A percentile compares a stretch with the other conserved stretches of the same genome.
Conservation (phyloP, 768 basidiomycete genomes). For the Boletus tomentosulus region DNA sequence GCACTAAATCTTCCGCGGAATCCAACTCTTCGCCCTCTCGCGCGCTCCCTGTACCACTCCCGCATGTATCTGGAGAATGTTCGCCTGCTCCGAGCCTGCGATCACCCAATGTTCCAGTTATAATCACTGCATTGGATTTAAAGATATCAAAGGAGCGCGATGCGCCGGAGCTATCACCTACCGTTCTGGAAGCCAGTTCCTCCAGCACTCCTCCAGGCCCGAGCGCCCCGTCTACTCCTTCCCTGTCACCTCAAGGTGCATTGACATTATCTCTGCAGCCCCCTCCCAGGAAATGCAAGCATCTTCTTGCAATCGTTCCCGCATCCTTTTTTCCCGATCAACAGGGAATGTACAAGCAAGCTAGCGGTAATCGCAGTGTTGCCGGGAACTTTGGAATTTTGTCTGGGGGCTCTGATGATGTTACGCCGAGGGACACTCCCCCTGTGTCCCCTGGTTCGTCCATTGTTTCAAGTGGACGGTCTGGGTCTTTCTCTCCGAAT, state of each 20-base stretch:
- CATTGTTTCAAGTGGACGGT: conserved; percentile 1
- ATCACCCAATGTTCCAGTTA: conserved; percentile 18
- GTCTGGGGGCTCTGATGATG: conserved; percentile 6
- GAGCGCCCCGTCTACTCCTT: conserved; percentile 11
- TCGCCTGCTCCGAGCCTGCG: conserved; percentile 27
- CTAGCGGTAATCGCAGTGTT: conserved; percentile 25
- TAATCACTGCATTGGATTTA: conserved; percentile 28
- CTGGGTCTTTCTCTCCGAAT: conserved; percentile 3
- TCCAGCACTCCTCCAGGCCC: conserved; percentile 31
- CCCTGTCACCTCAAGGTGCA: conserved; percentile 31
- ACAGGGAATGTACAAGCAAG: conserved; percentile 24
- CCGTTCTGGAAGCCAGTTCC: conserved; percentile 7
- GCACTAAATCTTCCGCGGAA: conserved; percentile 36
- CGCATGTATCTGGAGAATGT: conserved; percentile 9
- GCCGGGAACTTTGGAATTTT: conserved; percentile 29
- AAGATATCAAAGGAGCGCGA: conserved; percentile 40
- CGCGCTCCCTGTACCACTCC: conserved; percentile 32
- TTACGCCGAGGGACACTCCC: conserved; percentile 8
- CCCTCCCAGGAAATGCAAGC: conserved; percentile 30
- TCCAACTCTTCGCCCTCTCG: conserved; percentile 20
- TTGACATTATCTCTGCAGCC: conserved; percentile 31
- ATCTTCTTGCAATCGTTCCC: conserved; percentile 1
- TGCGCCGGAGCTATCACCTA: conserved; percentile 14
- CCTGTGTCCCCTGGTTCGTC: conserved; percentile 5
- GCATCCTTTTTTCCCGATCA: conserved; percentile 2